These are phyloP conservation scores for Alternaria brassicicola DNA, from an alignment of 2,329 filamentous ascomycete species.

Conservation along the genomic window DNA sequence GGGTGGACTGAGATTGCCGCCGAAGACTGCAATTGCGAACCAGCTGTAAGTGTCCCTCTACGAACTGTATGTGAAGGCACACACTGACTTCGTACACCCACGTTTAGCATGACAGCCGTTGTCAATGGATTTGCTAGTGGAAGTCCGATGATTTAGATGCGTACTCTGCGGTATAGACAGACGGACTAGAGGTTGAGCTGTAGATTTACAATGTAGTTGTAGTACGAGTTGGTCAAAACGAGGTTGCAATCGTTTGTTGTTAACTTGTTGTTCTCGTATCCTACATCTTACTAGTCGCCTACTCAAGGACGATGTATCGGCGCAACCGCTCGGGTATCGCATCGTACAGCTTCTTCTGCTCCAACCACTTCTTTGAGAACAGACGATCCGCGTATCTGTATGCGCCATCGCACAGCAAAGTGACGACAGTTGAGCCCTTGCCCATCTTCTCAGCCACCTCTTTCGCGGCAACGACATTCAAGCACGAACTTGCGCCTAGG, in stretches of 20 bases:
- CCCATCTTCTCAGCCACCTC: constrained; percentile 92
- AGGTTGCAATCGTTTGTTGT: constrained; percentile 3
- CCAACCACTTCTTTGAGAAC: constrained; percentile 90
- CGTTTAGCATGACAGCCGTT: constrained; percentile 69
- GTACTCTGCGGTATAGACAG: not conserved
- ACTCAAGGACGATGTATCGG: constrained; percentile 94
- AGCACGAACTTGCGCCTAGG: constrained; percentile 86
- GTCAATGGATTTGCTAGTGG: constrained; percentile 72
- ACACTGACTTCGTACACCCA: not conserved
- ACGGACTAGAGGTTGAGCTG: not conserved
- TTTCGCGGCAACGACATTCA: constrained; percentile 95
- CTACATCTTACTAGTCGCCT: constrained; percentile 8
- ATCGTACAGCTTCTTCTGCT: constrained; percentile 79
- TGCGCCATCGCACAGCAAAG: constrained; percentile 93
- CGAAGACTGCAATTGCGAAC: constrained; percentile 88
- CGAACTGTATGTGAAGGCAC: not conserved
- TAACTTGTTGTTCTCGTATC: constrained; percentile 6
- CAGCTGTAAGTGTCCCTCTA: constrained; percentile 61
- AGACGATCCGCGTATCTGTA: constrained; percentile 94
- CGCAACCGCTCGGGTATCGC: constrained; percentile 84
- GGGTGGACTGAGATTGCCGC: constrained; percentile 79
- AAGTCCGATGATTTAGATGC: constrained; percentile 50
- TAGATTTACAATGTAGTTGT: constrained; percentile 4
- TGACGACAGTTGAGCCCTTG: constrained; percentile 88
- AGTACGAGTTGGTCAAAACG: constrained; percentile 3